Base-by-base conservation (phyloP, 1,284 basidiomycete genomes). In the Apiotrichum gracile region DNA sequence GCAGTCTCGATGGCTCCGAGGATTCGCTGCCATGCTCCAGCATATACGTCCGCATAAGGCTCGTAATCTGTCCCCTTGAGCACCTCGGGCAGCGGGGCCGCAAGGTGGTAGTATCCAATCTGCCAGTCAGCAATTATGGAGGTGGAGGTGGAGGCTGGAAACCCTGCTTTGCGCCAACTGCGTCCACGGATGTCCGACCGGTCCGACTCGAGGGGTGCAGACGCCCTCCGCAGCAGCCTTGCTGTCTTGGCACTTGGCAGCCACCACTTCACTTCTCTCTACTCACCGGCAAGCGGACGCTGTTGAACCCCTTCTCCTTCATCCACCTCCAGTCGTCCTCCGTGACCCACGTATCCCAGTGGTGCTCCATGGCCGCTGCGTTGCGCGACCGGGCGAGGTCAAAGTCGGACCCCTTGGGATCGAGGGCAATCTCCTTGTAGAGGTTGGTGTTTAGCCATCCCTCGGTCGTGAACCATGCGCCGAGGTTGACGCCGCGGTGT, bases 401-500 rank as follows among this genome's bases (percentile, higher is more conserved):
- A 39, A 85, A 77, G 67, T 89, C 87, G 63, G 85, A 87, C 5
- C 45, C 19, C 44, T 46, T 52, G 13, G 55, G 59, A 3, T 47
- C 45, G 5, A 22, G 14, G 10, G 55, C 52, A 2, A 45, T 46
- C 10, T 39, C 41, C 19, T 24, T 31, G 60, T 86, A 80, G 0
- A 78, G 83, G 5, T 84, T 83, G 27, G 70, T 61, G 22, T 62
- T 71, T 35, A 89, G 87, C 86, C 87, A 88, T 48, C 81, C 76
- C 70, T 89, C 87, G 13, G 87, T 80, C 2, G 86, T 83, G 60
- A 90, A 89, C 77, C 66, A 79, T 27, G 75, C 67, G 81, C 89
- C 89, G 13, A 92, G 81, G 69, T 91, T 92, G 34, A 91, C 83
- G 21, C 88, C 88, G 39, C 84, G 79, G 68, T 91, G 89, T 68